Conservation (phyloP, 306 rosid species). For the Dalbergia cultrata region DNA sequence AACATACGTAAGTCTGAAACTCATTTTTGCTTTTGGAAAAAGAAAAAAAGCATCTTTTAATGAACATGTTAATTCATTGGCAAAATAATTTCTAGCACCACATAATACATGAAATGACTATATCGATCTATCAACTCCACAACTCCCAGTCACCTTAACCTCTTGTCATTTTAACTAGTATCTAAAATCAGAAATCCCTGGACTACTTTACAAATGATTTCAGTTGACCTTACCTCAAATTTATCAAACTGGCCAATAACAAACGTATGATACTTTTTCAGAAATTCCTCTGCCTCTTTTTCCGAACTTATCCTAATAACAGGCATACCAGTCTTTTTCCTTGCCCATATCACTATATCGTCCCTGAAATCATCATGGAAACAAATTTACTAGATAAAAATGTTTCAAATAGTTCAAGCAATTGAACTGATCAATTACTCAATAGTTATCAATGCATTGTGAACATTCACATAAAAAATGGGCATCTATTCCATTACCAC, state of each 20-base stretch:
- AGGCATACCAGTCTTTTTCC: constrained; percentile 82
- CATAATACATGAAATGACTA: not conserved
- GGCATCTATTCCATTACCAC: not conserved
- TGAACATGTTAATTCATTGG: not conserved
- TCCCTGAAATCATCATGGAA: constrained; percentile 64
- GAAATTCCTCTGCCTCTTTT: constrained; percentile 67
- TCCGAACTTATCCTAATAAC: constrained; percentile 64
- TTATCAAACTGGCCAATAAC: constrained; percentile 73
- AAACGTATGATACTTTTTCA: constrained; percentile 68
- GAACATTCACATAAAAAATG: constrained; percentile 4
- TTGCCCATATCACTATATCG: constrained; percentile 86
- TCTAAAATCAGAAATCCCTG: constrained; percentile 16
- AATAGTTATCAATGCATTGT: constrained; percentile 6
- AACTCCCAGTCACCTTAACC: not conserved
- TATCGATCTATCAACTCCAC: not conserved
- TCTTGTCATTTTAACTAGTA: not conserved
- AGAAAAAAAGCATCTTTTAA: not conserved
- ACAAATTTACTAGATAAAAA: constrained; percentile 15
- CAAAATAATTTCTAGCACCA: constrained; percentile 9
- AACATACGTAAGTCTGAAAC: constrained; percentile 33
- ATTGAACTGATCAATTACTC: constrained; percentile 19
- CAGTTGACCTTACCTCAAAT: constrained; percentile 62
- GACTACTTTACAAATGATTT: not conserved
- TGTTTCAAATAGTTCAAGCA: constrained; percentile 23
- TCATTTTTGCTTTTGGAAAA: not conserved